Conservation (phyloP, 2,329 filamentous ascomycete genomes). For the Fusarium sp. region DNA sequence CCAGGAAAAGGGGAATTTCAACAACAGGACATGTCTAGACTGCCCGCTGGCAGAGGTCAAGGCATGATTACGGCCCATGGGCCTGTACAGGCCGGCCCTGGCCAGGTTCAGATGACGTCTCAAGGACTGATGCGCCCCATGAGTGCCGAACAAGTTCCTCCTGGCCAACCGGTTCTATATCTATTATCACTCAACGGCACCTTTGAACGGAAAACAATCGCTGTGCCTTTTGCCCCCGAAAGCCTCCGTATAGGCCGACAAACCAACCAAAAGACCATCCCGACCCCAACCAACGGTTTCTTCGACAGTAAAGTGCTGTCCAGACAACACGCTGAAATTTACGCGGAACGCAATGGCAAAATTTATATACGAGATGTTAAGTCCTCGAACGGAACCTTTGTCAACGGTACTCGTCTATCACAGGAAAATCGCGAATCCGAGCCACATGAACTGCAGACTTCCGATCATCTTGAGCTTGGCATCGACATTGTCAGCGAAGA, state of each 20-base stretch:
- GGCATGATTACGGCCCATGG: constrained; percentile 50
- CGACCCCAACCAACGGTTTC: constrained; percentile 89
- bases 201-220: constrained; percentile 97
- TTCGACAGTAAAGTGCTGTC: constrained; percentile 99
- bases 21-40: constrained; percentile 57
- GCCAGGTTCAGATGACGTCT: constrained; percentile 52
- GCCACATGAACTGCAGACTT: constrained; percentile 89
- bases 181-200: constrained; percentile 93
- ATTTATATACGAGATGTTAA: constrained; percentile 98
- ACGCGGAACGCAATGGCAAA: constrained; percentile 85
- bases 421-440: constrained; percentile 96
- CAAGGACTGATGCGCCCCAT: constrained; percentile 70
- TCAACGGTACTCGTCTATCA: constrained; percentile 90
- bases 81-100: constrained; percentile 45
- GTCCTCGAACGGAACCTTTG: constrained; percentile 98
- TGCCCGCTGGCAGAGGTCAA: constrained; percentile 55
- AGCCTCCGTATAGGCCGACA: constrained; percentile 92
- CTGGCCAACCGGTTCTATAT: constrained; percentile 80
- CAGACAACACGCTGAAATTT: constrained; percentile 94
- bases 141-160: constrained; percentile 64
- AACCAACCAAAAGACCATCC: constrained; percentile 95
- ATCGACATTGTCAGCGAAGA: constrained; percentile 99
- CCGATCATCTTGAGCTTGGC: constrained; percentile 91
- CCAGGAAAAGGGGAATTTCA: constrained; percentile 57
- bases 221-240: constrained; percentile 93